Evolutionary conservation across 306 rosid species (phyloP).

Genomic region (Herpetospermum pedunculosum): DNA sequence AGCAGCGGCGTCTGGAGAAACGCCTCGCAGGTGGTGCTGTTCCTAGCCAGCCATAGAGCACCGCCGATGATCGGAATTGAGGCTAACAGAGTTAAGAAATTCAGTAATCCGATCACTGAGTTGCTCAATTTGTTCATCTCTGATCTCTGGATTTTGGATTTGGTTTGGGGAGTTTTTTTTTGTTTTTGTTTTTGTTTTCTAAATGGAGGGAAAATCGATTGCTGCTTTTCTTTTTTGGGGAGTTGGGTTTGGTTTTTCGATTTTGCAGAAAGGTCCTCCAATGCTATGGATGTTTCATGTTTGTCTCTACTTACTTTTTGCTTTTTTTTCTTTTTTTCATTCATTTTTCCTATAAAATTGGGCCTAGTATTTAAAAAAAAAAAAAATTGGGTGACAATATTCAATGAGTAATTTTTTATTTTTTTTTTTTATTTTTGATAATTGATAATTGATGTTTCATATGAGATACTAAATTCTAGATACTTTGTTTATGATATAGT

Average conservation of each 20-base stretch:
- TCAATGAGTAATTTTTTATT: no score
- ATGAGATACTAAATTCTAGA: no score
- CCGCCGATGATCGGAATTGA: slow-evolving; percentile 92
- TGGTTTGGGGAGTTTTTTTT: slow-evolving; percentile 9
- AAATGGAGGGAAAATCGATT: background rate
- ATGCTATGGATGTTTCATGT: no score
- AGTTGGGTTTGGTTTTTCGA: no score
- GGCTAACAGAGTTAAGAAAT: slow-evolving; percentile 70
- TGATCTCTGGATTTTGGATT: background rate
- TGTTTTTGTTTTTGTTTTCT: slow-evolving; percentile 6
- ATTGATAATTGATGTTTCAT: no score
- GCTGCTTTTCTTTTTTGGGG: background rate
- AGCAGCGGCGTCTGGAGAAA: slow-evolving; percentile 85
- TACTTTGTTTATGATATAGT: background rate
- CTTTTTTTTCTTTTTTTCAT: no score
- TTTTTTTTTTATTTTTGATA: no score
- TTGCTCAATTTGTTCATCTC: slow-evolving; percentile 63
- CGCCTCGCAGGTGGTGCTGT: slow-evolving; percentile 65
- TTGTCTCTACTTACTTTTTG: no score
- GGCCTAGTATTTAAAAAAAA: no score
- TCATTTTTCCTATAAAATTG: no score
- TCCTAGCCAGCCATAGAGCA: slow-evolving; percentile 86
- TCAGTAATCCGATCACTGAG: slow-evolving; percentile 84
- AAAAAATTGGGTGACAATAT: no score
- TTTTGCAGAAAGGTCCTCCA: no score